phyloP scores from a whole-genome alignment of 2,329 filamentous ascomycete species.

The Cladosporium sp. region DNA sequence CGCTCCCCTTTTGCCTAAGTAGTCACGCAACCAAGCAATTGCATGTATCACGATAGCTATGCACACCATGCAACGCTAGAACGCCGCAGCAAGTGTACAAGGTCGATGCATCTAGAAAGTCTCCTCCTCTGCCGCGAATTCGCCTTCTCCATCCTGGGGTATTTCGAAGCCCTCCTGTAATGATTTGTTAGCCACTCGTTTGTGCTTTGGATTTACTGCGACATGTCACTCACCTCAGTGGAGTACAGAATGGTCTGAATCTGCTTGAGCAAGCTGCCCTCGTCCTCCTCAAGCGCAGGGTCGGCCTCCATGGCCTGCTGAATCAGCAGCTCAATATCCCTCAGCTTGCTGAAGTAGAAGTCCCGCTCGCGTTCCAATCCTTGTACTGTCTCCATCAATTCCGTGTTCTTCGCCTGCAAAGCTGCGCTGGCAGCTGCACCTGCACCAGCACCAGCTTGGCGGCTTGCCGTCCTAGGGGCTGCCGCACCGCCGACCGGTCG shows the following conservation, averaged over 20 bases:
- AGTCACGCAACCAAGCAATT: too few relatives aligned
- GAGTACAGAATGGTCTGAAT: constrained; percentile 97
- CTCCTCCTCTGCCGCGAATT: constrained; percentile 63
- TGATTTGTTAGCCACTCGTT: not conserved
- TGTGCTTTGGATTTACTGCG: not conserved
- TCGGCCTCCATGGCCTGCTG: constrained; percentile 91
- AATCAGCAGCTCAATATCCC: constrained; percentile 91
- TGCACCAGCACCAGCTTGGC: constrained; percentile 36
- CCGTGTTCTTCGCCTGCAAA: constrained; percentile 77
- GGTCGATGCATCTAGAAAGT: constrained; percentile 53
- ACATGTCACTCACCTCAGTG: constrained; percentile 61
- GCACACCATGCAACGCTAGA: constrained; percentile 10
- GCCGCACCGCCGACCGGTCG: constrained; percentile 39
- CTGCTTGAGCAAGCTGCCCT: constrained; percentile 85
- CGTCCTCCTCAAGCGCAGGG: constrained; percentile 88
- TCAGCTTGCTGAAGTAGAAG: constrained; percentile 98
- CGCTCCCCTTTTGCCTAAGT: not conserved
- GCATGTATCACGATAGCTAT: constrained; percentile 1
- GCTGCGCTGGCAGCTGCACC: constrained; percentile 59
- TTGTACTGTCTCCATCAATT: constrained; percentile 89
- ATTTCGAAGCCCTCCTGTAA: constrained; percentile 67
- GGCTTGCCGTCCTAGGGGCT: constrained; percentile 41
- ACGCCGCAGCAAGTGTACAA: constrained; percentile 6
- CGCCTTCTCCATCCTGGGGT: constrained; percentile 67
- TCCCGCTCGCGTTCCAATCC: constrained; percentile 94